Evolutionary conservation across 495 filamentous ascomycete species (phyloP).

Genomic region (Penicillium pancosmium): DNA sequence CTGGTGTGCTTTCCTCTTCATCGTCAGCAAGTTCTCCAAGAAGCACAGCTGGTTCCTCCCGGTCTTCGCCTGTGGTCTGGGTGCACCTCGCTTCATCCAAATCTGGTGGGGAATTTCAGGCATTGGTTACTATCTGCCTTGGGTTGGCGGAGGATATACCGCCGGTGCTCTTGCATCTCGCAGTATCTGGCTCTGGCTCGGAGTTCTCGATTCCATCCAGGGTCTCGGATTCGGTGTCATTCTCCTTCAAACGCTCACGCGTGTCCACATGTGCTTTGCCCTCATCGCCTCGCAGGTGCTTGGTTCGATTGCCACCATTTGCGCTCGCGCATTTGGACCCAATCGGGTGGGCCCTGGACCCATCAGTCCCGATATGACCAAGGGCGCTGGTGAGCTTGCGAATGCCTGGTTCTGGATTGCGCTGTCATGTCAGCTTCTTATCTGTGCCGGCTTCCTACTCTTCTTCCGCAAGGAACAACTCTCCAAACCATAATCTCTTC

Average conservation of each 20-base stretch:
- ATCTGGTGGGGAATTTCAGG: conserved; percentile 55
- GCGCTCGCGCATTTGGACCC: conserved; percentile 48
- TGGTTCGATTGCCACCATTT: conserved; percentile 53
- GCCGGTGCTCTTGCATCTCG: conserved; percentile 48
- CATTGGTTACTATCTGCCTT: conserved; percentile 50
- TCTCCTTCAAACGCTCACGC: conserved; percentile 48
- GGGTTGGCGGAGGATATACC: conserved; percentile 42
- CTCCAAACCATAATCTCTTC: conserved; percentile 57
- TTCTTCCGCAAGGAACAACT: conserved; percentile 76
- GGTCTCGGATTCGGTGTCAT: conserved; percentile 56
- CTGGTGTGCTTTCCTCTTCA: conserved; percentile 44
- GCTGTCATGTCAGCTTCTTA: conserved; percentile 59
- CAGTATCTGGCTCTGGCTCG: conserved; percentile 54
- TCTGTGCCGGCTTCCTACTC: conserved; percentile 65
- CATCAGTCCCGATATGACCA: conserved; percentile 46
- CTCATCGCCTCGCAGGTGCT: conserved; percentile 54
- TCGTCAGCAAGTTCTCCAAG: conserved; percentile 47
- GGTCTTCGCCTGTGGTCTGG: conserved; percentile 52
- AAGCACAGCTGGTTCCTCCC: conserved; percentile 53
- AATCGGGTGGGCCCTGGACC: conserved; percentile 49
- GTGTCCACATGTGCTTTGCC: conserved; percentile 51
- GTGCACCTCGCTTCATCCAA: conserved; percentile 52
- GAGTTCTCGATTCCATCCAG: conserved; percentile 51
- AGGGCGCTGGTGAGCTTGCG: conserved; percentile 45
- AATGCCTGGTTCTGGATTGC: conserved; percentile 69